Evolutionary conservation across 73 alveolate species (phyloP), one percentile per base, ranked within the genome.

Genomic region (Stentor coeruleus): DNA sequence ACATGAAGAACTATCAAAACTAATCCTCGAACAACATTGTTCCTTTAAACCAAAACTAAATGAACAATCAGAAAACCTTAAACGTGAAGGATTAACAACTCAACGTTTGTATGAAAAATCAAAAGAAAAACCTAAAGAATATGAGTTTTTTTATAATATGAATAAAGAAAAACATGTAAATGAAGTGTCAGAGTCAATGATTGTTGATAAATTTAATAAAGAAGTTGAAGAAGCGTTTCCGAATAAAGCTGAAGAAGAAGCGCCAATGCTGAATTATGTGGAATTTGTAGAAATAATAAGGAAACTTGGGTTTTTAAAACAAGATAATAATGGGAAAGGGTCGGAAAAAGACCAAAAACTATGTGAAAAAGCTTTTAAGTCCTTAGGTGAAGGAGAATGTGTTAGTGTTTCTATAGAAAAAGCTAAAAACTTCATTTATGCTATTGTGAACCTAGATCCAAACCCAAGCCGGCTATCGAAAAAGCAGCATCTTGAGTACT

Each of bases 41-140:
- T 30, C 26, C 1, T 75, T 75, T 40, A 75, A 39, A 2, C 83
- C 83, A 38, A 75, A 15, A 20, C 6, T 75, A 15, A 66, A 66
- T 66, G 59, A 31, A 35, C 14, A 31, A 36, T 14, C 39, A 1
- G 20, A 38, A 1, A 75, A 75, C 2, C n/a, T 31, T 1, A 75
- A 26, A 75, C 33, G 83, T 20, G 1, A 15, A 75, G 83, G 58
- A 0, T 14, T 14, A n/a, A 75, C 38, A 36, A 36, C n/a, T 0
- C 20, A 36, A 14, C 14, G 26, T 20, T 38, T 75, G 20, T 75
- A 36, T 75, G 83, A 75, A 20, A 30, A 36, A 20, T 14, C 81
- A 1, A 35, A 14, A 75, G 38, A 39, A 75, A 75, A 39, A 38
- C 20, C 6, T 37, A n/a, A 75, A n/a, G 38, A 36, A 38, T 6